Evolutionary conservation across 192 early-diverging fungal species (phyloP), one percentile per base, ranked within the genome.

Genomic region (Coemansia umbellata): DNA sequence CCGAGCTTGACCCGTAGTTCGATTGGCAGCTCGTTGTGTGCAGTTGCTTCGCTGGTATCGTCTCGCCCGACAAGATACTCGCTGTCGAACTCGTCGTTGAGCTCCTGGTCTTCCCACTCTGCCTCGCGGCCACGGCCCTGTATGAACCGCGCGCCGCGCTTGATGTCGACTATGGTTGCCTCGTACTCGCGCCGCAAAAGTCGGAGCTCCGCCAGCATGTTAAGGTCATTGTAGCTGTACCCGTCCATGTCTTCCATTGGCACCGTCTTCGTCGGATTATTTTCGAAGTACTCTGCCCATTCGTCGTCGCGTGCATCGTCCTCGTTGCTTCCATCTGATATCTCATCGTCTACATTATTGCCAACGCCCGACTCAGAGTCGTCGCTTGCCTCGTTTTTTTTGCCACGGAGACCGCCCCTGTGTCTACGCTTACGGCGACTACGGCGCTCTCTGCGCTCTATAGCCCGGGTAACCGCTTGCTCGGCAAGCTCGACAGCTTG

Each of bases 1-100:
- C 91, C 96, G 22, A 93, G 80, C 60, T 90, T 90, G 43, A 89
- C 83, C 17, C 91, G 84, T 42, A 98, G 74, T 68, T 97, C 92
- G 1, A 94, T 60, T 0, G 94, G 94, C 24, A 96, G 66, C 7
- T 55, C 47, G 40, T 57, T 60, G 35, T 57, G 57, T 13, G 42
- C 39, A 19, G 35, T 36, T 15, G 5, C 48, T 0, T 35, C 27
- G 8, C 54, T 42, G 26, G 58, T 50, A 31, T 68, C 63, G 5
- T 53, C 33, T n/a, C n/a, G n/a, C 17, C 74, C 81, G 8, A 67
- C 74, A 5, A 69, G 59, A 64, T 85, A 91, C 42, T 88, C 87
- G 0, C 58, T 45, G 56, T 87, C 82, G 33, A 81, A 73, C 8
- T 78, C 64, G 32, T 81, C 77, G 24, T 55, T 57, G 28, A 87